Base-by-base conservation (phyloP, 495 filamentous ascomycete species). In the Aspergillus funiculosus region DNA sequence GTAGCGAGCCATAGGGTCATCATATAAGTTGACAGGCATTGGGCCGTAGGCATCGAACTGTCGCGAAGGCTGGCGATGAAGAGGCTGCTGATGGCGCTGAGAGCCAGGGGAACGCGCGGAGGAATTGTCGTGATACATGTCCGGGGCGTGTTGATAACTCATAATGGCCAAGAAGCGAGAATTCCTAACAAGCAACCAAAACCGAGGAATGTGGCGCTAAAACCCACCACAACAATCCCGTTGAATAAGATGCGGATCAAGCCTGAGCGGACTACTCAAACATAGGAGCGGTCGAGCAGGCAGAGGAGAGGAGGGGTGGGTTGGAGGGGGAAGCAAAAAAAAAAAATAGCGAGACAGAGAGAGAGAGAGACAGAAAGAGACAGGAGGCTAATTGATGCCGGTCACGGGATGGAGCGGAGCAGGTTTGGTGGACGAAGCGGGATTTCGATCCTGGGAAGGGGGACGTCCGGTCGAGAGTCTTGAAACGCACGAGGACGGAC, bases 11-110 rank as follows among this genome's bases (percentile, higher is more conserved):
- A 73, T 74, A 43, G 77, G 73, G 42, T 84, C 82, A 31, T 83
- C 80, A 59, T 81, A 85, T 56, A 84, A 67, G 34, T 78, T 80
- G 36, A 73, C 71, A 21, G 77, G 77, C 66, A 77, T 75, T 30
- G 72, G 66, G 38, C 76, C 76, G 63, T 81, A 83, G 32, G 77
- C 72, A 52, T 85, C 81, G 54, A 85, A 85, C 52, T 87, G 75
- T 56, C 81, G 68, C 53, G 82, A 81, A 52, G 84, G 64, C 61
- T 85, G 76, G 54, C 79, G 76, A 55, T 82, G 79, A 30, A 88
- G 72, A 25, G 80, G 79, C 53, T 82, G 75, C 28, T 79, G 76
- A 57, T 80, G 78, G 51, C 78, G 75, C 54, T 78, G 78, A 38
- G 77, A 76, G 50, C 75, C 76, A 45, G 78, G 78, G 50, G 78